A percentile compares a stretch with the other conserved stretches of the same genome.
These are phyloP conservation scores for Mycena pura DNA, from an alignment of 768 basidiomycete genomes.

Conservation along the genomic window DNA sequence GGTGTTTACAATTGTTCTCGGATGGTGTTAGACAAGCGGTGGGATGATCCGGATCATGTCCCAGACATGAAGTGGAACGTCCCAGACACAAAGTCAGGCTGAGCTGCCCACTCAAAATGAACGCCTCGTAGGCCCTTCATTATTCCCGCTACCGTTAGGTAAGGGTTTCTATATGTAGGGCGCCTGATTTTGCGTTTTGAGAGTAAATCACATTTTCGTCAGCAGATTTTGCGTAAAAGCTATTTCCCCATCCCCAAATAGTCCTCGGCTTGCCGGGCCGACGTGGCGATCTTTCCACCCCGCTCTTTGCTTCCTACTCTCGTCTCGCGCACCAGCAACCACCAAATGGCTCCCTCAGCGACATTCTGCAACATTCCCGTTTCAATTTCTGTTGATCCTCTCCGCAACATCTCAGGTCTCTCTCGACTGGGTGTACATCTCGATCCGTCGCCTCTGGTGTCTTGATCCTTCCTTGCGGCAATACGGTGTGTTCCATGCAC, in stretches of 20 bases:
- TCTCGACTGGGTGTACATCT: not conserved
- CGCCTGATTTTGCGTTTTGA: not conserved
- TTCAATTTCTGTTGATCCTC: not conserved
- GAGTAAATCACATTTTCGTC: slow-evolving; percentile 7
- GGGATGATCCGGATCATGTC: too few relatives aligned
- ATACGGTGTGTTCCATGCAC: not conserved
- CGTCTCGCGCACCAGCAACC: too few relatives aligned
- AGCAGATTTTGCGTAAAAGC: not conserved
- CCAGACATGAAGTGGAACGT: too few relatives aligned
- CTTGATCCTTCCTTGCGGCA: not conserved
- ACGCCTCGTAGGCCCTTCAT: too few relatives aligned
- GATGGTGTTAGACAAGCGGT: too few relatives aligned
- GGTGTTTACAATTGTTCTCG: too few relatives aligned
- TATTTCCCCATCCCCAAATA: not conserved
- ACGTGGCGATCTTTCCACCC: not conserved
- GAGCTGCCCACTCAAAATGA: too few relatives aligned
- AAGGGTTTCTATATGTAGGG: slow-evolving; percentile 2
- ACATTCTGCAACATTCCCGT: not conserved
- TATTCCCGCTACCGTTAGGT: slow-evolving; percentile 11
- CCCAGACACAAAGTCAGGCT: too few relatives aligned
- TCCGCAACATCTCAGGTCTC: not conserved
- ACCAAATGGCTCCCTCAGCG: not conserved
- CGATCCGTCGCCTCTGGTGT: not conserved
- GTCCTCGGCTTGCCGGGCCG: not conserved
- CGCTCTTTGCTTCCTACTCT: not conserved